Percentiles rank a stretch among this genome's conserved stretches.
Conservation (phyloP, 306 rosid genomes). For the Neltuma alba region DNA sequence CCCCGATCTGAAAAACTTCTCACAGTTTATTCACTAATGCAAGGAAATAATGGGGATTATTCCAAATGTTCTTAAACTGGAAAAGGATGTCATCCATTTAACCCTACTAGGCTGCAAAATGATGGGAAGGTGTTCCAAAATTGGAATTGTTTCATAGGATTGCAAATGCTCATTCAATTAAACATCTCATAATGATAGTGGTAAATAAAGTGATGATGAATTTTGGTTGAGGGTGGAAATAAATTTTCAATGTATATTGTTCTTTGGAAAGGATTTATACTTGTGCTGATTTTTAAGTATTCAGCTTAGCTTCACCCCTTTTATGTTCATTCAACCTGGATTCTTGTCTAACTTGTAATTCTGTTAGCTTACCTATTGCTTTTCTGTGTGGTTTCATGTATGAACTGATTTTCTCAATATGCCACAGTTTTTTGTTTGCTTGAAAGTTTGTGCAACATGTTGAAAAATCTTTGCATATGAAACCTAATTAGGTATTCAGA, state of each 20-base stretch:
- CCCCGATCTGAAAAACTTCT: not conserved
- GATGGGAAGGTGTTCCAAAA: not conserved
- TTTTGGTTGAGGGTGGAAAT: constrained; percentile 1
- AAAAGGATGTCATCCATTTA: not conserved
- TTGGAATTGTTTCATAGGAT: not conserved
- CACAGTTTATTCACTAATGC: not conserved
- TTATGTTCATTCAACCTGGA: not conserved
- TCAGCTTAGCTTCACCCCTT: not conserved
- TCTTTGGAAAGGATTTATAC: constrained; percentile 4
- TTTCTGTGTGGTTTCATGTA: not conserved
- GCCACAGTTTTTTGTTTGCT: constrained; percentile 23
- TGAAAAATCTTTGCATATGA: constrained; percentile 24
- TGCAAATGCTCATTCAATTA: constrained; percentile 26
- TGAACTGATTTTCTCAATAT: constrained; percentile 16
- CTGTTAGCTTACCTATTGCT: not conserved
- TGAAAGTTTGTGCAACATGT: constrained; percentile 1
- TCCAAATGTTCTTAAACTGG: not conserved
- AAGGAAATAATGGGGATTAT: not conserved
- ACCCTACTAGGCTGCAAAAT: not conserved
- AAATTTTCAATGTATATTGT: constrained; percentile 14
- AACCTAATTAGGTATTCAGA: constrained; percentile 27
- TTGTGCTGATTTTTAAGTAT: not conserved
- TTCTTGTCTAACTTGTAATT: not conserved
- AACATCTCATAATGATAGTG: constrained; percentile 11
- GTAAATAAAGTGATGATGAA: not conserved